Evolutionary conservation across 1,284 basidiomycete species (phyloP), one percentile per base, ranked within the genome.

Genomic region (Moniliella sp.): DNA sequence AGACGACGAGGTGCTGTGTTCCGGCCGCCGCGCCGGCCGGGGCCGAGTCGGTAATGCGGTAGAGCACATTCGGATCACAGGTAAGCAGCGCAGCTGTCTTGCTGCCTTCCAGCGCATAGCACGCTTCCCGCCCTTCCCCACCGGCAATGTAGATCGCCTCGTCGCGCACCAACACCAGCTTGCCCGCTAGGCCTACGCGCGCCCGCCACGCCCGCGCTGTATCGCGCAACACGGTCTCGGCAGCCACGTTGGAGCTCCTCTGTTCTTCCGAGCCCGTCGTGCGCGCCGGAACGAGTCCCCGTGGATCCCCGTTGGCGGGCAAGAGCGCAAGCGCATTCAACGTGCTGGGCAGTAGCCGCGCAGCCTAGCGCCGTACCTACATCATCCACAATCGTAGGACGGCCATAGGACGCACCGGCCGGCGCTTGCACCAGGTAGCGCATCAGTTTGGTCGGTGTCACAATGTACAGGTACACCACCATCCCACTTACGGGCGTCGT

Each of bases 111-210:
- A 51, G 46, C 0, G 86, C 86, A 48, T 76, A 81, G 40, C 78
- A 84, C 0, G 76, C 71, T 1, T 80, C 77, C 33, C 84, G 66
- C 0, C 80, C 82, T 14, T 86, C 79, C 0, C 72, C 70, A 0
- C 76, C 75, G 52, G 80, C 82, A 5, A 80, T 66, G 49, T 88
- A 91, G 25, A 94, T 74, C 1, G 84, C 86, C 48, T 94, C 88
- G 32, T 91, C 80, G 34, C 79, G 66, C 0, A 84, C 88, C 2
- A 94, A 70, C 8, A 88, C 70, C 47, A 94, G 73, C 52, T 80
- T 67, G 65, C 33, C 69, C 65, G 32, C 69, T 62, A 69, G 71
- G 69, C 21, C 21, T 23, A n/a, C 21, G n/a, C 21, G 28, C 28
- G 12, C 15, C 28, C 54, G 31, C 31, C 10, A 21, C 31, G 4